Percentiles rank a stretch among this genome's conserved stretches.
phyloP scores from a whole-genome alignment of 2,329 filamentous ascomycete species.

The Lasiodiplodia gonubiensis region DNA sequence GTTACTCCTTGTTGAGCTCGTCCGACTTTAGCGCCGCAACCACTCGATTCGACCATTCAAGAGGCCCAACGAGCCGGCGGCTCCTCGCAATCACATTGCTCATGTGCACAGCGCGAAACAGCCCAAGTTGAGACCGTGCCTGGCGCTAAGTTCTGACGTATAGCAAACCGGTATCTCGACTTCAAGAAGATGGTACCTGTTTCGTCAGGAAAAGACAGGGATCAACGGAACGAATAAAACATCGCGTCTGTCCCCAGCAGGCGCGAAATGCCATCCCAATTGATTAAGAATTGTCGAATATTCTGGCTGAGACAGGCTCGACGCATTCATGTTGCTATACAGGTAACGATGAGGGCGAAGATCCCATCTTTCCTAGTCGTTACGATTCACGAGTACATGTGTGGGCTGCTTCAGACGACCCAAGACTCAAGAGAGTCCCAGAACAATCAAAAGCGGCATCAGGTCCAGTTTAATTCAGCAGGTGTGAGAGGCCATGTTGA shows the following conservation, averaged over 20 bases:
- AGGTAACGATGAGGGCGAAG: neutral
- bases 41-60: neutral
- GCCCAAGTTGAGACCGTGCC: neutral
- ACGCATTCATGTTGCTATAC: neutral
- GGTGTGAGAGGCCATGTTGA: neutral
- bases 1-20: neutral
- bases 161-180: neutral
- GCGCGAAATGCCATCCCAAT: neutral
- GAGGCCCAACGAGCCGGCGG: neutral
- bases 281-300: neutral
- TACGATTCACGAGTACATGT: neutral
- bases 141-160: neutral
- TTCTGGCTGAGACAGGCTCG: neutral
- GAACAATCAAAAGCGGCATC: neutral
- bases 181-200: no score
- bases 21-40: constrained; percentile 1
- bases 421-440: neutral
- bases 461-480: neutral
- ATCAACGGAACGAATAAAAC: neutral
- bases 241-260: neutral
- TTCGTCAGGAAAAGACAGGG: neutral
- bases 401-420: neutral
- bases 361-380: neutral
- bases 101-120: neutral
- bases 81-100: neutral